These are phyloP conservation scores for Omphalea diandra DNA, from an alignment of 441 rosid genomes.

Conservation along the genomic window DNA sequence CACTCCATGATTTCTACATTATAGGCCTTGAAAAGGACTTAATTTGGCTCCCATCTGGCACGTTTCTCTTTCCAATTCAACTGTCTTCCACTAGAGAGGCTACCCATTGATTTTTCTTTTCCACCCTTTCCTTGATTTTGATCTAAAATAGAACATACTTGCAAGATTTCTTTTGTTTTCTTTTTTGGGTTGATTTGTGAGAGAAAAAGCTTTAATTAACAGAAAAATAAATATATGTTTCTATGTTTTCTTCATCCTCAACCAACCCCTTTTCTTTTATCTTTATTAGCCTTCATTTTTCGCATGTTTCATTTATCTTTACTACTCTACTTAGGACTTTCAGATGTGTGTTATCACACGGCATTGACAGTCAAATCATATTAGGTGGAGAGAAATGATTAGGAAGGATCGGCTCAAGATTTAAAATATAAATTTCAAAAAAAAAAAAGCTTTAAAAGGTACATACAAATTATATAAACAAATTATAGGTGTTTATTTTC, in stretches of 20 bases:
- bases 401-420: not conserved
- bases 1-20: not conserved
- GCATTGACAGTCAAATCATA: slow-evolving; percentile 15
- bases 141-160: too few species aligned
- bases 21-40: slow-evolving; percentile 7
- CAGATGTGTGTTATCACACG: slow-evolving; percentile 5
- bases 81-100: slow-evolving; percentile 13
- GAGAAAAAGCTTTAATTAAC: not conserved
- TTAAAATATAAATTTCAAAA: not conserved
- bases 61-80: not conserved
- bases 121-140: too few species aligned
- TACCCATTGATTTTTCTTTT: too few species aligned
- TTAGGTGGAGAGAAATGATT: too few species aligned
- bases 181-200: too few species aligned
- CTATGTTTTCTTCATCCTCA: too few species aligned
- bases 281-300: not conserved
- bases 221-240: too few species aligned
- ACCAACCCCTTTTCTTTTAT: too few species aligned
- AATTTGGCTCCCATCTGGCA: not conserved
- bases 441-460: not conserved
- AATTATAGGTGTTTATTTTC: too few species aligned
- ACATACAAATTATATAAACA: too few species aligned
- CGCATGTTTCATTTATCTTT: too few species aligned
- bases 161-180: too few species aligned
- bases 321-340: not conserved